phyloP scores from a whole-genome alignment of 805 yeast genomes.

The Cyberlindnera euphorbiae region DNA sequence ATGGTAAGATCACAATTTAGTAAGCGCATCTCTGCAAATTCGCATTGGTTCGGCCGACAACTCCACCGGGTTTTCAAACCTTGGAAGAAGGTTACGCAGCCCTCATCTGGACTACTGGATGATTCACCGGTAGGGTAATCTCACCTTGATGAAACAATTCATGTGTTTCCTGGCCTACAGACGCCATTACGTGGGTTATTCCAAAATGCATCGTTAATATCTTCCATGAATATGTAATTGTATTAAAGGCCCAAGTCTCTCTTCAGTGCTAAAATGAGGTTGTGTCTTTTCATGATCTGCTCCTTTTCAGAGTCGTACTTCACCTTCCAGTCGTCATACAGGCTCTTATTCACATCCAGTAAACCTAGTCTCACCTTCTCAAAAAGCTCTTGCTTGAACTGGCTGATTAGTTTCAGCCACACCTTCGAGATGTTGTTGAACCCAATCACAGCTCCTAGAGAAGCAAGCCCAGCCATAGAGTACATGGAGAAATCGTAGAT shows the following conservation, averaged over 20 bases:
- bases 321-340: constrained; percentile 20
- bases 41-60: constrained; percentile 6
- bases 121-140: too few relatives aligned
- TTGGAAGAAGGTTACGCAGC: background rate
- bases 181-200: too few relatives aligned
- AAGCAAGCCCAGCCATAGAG: constrained; percentile 30
- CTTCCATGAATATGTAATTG: too few relatives aligned
- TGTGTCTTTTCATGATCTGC: constrained; percentile 12
- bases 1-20: background rate
- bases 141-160: too few relatives aligned
- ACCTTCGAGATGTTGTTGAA: constrained; percentile 28
- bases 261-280: constrained; percentile 11
- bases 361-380: constrained; percentile 22
- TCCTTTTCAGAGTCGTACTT: constrained; percentile 18
- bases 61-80: constrained; percentile 1
- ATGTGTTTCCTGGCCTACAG: too few relatives aligned
- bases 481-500: constrained; percentile 27
- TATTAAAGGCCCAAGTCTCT: constrained; percentile 11
- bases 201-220: too few relatives aligned
- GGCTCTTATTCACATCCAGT: constrained; percentile 16
- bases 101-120: too few relatives aligned
- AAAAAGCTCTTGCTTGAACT: constrained; percentile 22
- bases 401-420: constrained; percentile 25
- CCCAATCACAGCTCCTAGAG: constrained; percentile 29
- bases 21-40: constrained; percentile 9